Evolutionary conservation across 169 alveolate species (phyloP), one percentile per base, ranked within the genome.

Genomic region (Cryptosporidium bovis): DNA sequence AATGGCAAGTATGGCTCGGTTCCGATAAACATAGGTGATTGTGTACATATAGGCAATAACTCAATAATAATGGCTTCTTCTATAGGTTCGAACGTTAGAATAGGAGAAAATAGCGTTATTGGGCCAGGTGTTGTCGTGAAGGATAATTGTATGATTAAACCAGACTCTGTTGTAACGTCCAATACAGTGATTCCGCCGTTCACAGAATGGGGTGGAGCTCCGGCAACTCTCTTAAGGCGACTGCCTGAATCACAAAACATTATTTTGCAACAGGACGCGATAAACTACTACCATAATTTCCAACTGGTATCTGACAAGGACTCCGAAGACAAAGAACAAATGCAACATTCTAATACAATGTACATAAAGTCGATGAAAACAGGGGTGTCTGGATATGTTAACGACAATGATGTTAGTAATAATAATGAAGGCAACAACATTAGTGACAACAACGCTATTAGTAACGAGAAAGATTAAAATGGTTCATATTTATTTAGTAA

Each of bases 161-260:
- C 95, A 65, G 83, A 90, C 62, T 68, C 96, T 50, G 87, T 85
- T 69, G 90, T 95, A 40, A 92, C 97, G 5, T 92, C 96, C 40
- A 96, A 94, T 83, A 91, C 96, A 18, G 71, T 92, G 31, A 92
- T 95, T 40, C 95, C 97, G 18, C 93, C 96, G 5, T 92, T 91
- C 85, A 92, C 96, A 27, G 94, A 92, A 55, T 93, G 90, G 91
- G 96, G 96, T 16, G 97, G 97, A 44, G 71, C 82, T 44, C 97
- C 97, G 2, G 97, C 95, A 36, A 83, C 83, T 6, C 67, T 90
- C 36, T 33, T 93, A 12, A 95, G 95, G 36, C 90, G 90, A 31
- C 85, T 93, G n/a, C 90, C 94, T 50, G 97, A 94, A 62, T 82
- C 93, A 10, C 68, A 82, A 83, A 65, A 50, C 24, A 15, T 69